Conservation (phyloP, 306 rosid genomes). For the Leucaena leucocephala region DNA sequence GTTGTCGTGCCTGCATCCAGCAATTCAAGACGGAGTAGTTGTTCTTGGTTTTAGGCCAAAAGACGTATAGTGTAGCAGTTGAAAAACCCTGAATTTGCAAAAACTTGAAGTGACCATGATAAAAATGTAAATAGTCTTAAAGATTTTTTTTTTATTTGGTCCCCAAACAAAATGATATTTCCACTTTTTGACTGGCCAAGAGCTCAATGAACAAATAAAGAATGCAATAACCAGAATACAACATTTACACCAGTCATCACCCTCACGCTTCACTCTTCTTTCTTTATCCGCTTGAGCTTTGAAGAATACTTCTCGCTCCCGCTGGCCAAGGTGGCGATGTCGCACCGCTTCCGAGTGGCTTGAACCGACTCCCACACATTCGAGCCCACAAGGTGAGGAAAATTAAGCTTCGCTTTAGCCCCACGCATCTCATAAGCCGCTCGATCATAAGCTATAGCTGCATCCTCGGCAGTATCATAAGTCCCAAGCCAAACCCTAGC, state of each 20-base stretch:
- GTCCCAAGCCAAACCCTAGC: slow-evolving; percentile 66
- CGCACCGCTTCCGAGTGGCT: background rate
- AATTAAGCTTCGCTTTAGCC: slow-evolving; percentile 58
- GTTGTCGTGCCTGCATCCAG: background rate
- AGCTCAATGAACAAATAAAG: background rate
- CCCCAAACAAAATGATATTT: too few species aligned
- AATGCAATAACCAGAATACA: background rate
- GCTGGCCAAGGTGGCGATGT: background rate
- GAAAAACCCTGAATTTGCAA: background rate
- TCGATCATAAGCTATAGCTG: slow-evolving; percentile 62
- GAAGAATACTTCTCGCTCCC: background rate
- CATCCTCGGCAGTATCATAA: slow-evolving; percentile 60
- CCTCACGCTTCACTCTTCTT: background rate
- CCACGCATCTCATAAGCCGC: slow-evolving; percentile 63
- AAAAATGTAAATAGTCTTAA: too few species aligned
- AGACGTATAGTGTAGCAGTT: background rate
- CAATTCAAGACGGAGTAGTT: background rate
- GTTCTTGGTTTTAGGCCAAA: too few species aligned
- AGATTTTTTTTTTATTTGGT: too few species aligned
- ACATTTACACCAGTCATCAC: background rate
- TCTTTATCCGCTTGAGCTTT: background rate
- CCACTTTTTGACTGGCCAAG: background rate
- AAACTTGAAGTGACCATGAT: background rate
- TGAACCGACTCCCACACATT: slow-evolving; percentile 17
- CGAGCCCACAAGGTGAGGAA: slow-evolving; percentile 38